Conservation (phyloP, 371 early-diverging fungal species). For the Sporodiniella umbellata region DNA sequence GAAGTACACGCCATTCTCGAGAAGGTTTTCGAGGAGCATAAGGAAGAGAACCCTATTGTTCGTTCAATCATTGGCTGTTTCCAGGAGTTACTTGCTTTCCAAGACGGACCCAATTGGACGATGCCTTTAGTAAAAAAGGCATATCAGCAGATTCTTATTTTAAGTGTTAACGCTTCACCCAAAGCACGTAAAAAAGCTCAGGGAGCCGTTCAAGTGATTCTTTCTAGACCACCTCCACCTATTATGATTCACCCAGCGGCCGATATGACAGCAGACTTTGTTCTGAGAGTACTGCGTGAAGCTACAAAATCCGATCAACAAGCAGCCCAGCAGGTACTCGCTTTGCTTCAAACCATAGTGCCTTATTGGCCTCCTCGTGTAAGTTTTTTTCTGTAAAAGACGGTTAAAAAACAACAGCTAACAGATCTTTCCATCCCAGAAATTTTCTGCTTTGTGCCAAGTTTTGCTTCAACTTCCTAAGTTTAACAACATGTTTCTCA, state of each 20-base stretch:
- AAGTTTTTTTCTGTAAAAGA: conserved; percentile 5
- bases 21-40: conserved; percentile 53
- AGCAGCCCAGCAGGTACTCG: conserved; percentile 74
- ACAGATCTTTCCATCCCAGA: conserved; percentile 20
- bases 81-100: conserved; percentile 75
- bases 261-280: conserved; percentile 68
- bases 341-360: conserved; percentile 70
- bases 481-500: conserved; percentile 78
- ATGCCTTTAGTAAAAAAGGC: conserved; percentile 65
- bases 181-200: conserved; percentile 85
- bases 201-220: conserved; percentile 71
- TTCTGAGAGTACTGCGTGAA: conserved; percentile 65
- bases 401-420: not conserved
- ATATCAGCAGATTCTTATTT: conserved; percentile 69
- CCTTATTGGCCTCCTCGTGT: conserved; percentile 73
- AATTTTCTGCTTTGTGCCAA: conserved; percentile 64
- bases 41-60: conserved; percentile 71
- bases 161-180: conserved; percentile 81
- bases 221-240: conserved; percentile 75
- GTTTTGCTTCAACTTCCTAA: conserved; percentile 80
- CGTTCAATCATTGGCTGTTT: conserved; percentile 78
- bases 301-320: conserved; percentile 65
- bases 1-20: conserved; percentile 59
- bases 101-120: conserved; percentile 76
- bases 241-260: conserved; percentile 78